phyloP scores from a whole-genome alignment of 345 rosid species.

The Populus euphratica region DNA sequence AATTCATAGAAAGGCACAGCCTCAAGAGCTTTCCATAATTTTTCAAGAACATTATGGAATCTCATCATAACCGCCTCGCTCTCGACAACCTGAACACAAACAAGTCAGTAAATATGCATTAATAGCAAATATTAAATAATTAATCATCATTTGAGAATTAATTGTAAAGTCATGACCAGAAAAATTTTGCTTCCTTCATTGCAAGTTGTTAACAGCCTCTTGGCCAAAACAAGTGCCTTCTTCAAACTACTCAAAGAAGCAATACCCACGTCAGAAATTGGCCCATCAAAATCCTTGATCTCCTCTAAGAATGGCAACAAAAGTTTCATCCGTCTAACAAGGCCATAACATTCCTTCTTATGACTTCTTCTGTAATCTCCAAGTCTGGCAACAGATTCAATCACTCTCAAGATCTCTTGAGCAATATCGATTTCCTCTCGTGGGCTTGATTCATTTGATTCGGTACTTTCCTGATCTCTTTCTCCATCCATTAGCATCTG shows the following conservation, averaged over 20 bases:
- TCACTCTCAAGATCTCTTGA: conserved; percentile 29
- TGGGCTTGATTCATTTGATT: conserved; percentile 1
- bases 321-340: conserved; percentile 63
- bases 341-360: conserved; percentile 53
- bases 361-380: conserved; percentile 53
- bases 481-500: conserved; percentile 31
- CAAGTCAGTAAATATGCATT: not conserved
- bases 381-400: conserved; percentile 46
- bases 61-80: conserved; percentile 41
- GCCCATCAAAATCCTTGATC: conserved; percentile 33
- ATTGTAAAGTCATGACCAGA: conserved; percentile 39
- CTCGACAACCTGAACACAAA: conserved; percentile 55
- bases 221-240: conserved; percentile 43
- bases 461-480: conserved; percentile 19
- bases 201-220: conserved; percentile 49
- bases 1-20: conserved; percentile 49
- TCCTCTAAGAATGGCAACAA: conserved; percentile 63
- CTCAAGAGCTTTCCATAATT: conserved; percentile 39
- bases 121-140: not conserved
- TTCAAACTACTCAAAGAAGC: conserved; percentile 35
- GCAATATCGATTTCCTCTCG: conserved; percentile 27
- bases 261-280: conserved; percentile 21
- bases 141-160: not conserved
- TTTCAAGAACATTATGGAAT: conserved; percentile 50
- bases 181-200: conserved; percentile 77